Base-by-base conservation (phyloP, 1,284 basidiomycete species). In the Taiwanofungus camphoratus region DNA sequence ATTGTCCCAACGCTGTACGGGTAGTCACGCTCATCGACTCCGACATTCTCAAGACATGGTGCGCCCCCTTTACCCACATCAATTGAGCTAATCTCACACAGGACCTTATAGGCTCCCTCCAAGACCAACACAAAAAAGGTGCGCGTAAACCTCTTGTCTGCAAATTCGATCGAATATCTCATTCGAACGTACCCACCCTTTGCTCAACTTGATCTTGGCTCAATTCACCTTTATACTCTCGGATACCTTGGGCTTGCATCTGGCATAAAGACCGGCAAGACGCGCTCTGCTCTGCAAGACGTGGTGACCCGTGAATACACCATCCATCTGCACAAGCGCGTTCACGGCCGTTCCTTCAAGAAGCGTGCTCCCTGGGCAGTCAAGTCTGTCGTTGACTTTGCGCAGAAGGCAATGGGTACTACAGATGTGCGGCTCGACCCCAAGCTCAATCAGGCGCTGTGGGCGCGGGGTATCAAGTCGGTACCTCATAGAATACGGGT, bases 301-400 rank as follows among this genome's bases (percentile, higher is more conserved):
- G 92, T 96, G 70, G 92, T 96, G 55, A 90, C 93, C 58, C 84
- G 93, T 63, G 93, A 96, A 67, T 93, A 94, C 82, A 94, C 92
- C 59, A 87, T 96, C 72, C 90, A 95, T 71, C 73, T 96, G 42
- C 92, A 95, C 82, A 96, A 94, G 71, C 84, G 71, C 55, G 88
- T 92, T 39, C 90, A 92, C 69, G 90, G 87, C 59, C 79, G 86
- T 49, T 85, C 86, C 39, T 93, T 94, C 79, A 93, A 94, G 75
- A 93, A 92, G 77, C 85, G 90, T 59, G 90, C 93, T 19, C 93
- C 93, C 37, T 85, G 82, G 74, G 93, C 92, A 55, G 80, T 96
- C 69, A 96, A 96, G 75, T 87, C 88, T 53, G 84, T 96, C 54
- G 72, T 90, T 56, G 76, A 79, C 45, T 97, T 96, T 60, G 92